Conservation (phyloP, 2,329 filamentous ascomycete species). For the Nannizziopsis barbatae region DNA sequence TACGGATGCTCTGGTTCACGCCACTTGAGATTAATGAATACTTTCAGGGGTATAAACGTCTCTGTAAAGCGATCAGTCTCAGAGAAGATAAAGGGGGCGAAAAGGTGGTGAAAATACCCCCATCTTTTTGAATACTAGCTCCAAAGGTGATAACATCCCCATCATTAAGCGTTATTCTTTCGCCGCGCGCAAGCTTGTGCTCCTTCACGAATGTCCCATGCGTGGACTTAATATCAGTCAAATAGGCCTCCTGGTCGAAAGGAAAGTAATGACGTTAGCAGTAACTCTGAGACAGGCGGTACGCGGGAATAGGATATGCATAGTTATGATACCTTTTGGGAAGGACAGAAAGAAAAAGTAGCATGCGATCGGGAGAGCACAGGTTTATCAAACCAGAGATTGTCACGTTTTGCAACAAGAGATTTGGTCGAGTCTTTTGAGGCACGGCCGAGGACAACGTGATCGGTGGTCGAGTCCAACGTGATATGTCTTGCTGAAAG, state of each 20-base stretch:
- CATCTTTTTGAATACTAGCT: slow-evolving; percentile 39
- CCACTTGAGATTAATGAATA: too few relatives aligned
- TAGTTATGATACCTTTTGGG: slow-evolving; percentile 21
- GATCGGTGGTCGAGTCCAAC: slow-evolving; percentile 22
- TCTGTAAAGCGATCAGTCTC: too few relatives aligned
- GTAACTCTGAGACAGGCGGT: not conserved
- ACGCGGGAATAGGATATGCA: not conserved
- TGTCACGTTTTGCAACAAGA: slow-evolving; percentile 27
- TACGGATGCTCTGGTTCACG: too few relatives aligned
- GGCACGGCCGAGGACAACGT: slow-evolving; percentile 31
- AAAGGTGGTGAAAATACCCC: slow-evolving; percentile 24
- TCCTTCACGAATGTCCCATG: slow-evolving; percentile 51
- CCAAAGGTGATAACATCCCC: slow-evolving; percentile 37
- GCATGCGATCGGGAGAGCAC: slow-evolving; percentile 41
- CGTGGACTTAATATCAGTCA: slow-evolving; percentile 49
- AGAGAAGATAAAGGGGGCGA: too few relatives aligned
- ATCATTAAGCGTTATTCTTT: slow-evolving; percentile 30
- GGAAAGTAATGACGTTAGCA: not conserved
- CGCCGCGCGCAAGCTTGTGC: slow-evolving; percentile 28
- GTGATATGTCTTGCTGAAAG: slow-evolving; percentile 17
- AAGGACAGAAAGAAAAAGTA: slow-evolving; percentile 22
- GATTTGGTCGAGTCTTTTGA: slow-evolving; percentile 31
- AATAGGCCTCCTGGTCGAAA: slow-evolving; percentile 32
- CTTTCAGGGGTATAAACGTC: too few relatives aligned
- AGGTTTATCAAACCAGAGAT: slow-evolving; percentile 38